Evolutionary conservation across 1,284 basidiomycete genomes (phyloP).

Genomic region (Leucoagaricus sp.): DNA sequence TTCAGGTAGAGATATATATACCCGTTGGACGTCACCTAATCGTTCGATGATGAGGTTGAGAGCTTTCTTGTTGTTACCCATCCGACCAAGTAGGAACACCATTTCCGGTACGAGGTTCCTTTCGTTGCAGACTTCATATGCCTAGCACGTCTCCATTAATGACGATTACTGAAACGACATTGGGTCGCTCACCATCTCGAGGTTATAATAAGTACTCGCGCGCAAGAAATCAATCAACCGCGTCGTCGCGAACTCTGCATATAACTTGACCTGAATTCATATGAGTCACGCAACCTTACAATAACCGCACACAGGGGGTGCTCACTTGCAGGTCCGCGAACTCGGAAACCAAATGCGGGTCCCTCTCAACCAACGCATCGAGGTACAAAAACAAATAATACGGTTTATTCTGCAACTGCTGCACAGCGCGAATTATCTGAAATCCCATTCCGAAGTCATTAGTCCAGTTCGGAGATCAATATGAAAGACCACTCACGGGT

Average conservation of each 20-base stretch:
- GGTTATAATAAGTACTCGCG: slow-evolving; percentile 88
- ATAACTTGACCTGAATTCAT: slow-evolving; percentile 73
- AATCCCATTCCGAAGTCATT: background rate
- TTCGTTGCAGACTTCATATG: slow-evolving; percentile 85
- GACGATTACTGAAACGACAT: background rate
- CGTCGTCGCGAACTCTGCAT: slow-evolving; percentile 83
- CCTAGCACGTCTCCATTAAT: slow-evolving; percentile 43
- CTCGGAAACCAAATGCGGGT: slow-evolving; percentile 77
- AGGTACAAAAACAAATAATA: slow-evolving; percentile 93
- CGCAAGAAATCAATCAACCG: slow-evolving; percentile 91
- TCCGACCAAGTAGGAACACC: slow-evolving; percentile 96
- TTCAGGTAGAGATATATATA: slow-evolving; percentile 25
- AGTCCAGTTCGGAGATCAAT: background rate
- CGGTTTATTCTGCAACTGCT: slow-evolving; percentile 79
- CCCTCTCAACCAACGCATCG: slow-evolving; percentile 87
- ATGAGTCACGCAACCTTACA: background rate
- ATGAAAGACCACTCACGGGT: slow-evolving; percentile 58
- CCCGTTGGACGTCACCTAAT: slow-evolving; percentile 88
- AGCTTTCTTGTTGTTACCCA: slow-evolving; percentile 97
- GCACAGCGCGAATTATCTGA: slow-evolving; percentile 85
- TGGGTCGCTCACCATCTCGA: slow-evolving; percentile 66
- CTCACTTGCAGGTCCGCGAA: slow-evolving; percentile 84
- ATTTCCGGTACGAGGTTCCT: slow-evolving; percentile 92
- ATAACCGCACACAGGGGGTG: background rate
- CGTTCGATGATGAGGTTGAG: slow-evolving; percentile 95